A percentile compares a stretch with the other conserved stretches of the same genome.
phyloP scores from a whole-genome alignment of 331 rosid genomes.

The Phaseolus coccineus region DNA sequence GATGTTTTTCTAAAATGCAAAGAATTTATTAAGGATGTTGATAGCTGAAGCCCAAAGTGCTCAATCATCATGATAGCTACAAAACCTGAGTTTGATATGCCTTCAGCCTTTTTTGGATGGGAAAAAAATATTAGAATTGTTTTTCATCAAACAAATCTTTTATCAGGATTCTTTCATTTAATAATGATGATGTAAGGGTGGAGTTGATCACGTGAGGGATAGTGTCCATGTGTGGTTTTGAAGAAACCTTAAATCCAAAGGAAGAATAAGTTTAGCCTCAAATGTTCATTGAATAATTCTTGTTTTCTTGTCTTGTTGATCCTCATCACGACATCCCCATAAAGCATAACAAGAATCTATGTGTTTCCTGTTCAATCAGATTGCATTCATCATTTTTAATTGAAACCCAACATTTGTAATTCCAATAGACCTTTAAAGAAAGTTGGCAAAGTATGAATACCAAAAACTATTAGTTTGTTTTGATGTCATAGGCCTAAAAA shows the following conservation, averaged over 20 bases:
- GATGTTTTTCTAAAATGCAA: too few species aligned
- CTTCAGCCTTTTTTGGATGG: background rate
- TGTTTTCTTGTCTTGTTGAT: constrained; percentile 42
- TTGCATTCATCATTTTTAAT: constrained; percentile 35
- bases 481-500: background rate
- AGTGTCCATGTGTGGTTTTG: constrained; percentile 5
- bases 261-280: constrained; percentile 42
- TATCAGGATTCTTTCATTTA: background rate
- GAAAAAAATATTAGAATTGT: background rate
- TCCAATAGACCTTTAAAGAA: constrained; percentile 49
- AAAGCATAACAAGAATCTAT: constrained; percentile 51
- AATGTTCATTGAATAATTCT: constrained; percentile 26
- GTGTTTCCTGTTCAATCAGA: constrained; percentile 47
- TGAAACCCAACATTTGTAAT: background rate
- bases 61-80: too few species aligned
- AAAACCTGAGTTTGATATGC: too few species aligned
- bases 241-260: constrained; percentile 42
- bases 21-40: too few species aligned
- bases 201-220: constrained; percentile 10
- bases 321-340: constrained; percentile 40
- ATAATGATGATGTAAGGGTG: constrained; percentile 4
- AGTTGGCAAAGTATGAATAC: constrained; percentile 51
- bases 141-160: background rate
- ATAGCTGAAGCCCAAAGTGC: too few species aligned
- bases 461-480: constrained; percentile 17